These are phyloP conservation scores for Microcos paniculata DNA, from an alignment of 345 rosid genomes.

Conservation along the genomic window DNA sequence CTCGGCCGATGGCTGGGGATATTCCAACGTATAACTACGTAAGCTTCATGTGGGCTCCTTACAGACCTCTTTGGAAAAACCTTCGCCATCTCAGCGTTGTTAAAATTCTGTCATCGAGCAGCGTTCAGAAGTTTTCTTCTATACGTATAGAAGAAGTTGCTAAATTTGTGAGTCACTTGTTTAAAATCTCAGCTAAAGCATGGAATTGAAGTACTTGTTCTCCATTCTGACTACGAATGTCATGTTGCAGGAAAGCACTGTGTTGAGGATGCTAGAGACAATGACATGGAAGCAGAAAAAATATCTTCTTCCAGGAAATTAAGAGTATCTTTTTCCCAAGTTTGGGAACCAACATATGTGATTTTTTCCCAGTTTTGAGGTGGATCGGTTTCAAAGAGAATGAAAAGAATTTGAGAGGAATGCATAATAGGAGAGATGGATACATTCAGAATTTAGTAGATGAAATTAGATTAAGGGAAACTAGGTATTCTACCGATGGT, in stretches of 20 bases:
- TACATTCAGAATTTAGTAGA: slow-evolving; percentile 39
- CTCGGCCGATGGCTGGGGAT: slow-evolving; percentile 38
- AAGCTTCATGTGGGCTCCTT: slow-evolving; percentile 33
- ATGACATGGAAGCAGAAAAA: slow-evolving; percentile 35
- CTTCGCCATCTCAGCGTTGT: slow-evolving; percentile 44
- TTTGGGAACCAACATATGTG: slow-evolving; percentile 37
- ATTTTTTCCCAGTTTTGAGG: slow-evolving; percentile 46
- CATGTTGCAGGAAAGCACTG: slow-evolving; percentile 26
- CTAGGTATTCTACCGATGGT: neutral
- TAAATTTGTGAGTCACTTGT: slow-evolving; percentile 24
- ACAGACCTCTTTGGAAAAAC: slow-evolving; percentile 50
- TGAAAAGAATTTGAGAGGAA: slow-evolving; percentile 36
- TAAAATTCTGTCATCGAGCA: slow-evolving; percentile 40
- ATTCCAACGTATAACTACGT: slow-evolving; percentile 37
- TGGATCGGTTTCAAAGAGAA: slow-evolving; percentile 44
- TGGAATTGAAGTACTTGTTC: slow-evolving; percentile 30
- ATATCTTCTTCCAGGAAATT: slow-evolving; percentile 35
- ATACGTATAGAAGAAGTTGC: slow-evolving; percentile 34
- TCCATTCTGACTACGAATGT: slow-evolving; percentile 29
- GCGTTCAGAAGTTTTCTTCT: slow-evolving; percentile 22
- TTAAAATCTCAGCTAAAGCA: slow-evolving; percentile 5
- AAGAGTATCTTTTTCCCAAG: slow-evolving; percentile 39
- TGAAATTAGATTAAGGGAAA: slow-evolving; percentile 31
- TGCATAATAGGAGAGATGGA: slow-evolving; percentile 44
- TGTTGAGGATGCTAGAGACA: slow-evolving; percentile 18